These are phyloP conservation scores for Lasiosphaeria ovina DNA, from an alignment of 495 filamentous ascomycete genomes.

Conservation along the genomic window DNA sequence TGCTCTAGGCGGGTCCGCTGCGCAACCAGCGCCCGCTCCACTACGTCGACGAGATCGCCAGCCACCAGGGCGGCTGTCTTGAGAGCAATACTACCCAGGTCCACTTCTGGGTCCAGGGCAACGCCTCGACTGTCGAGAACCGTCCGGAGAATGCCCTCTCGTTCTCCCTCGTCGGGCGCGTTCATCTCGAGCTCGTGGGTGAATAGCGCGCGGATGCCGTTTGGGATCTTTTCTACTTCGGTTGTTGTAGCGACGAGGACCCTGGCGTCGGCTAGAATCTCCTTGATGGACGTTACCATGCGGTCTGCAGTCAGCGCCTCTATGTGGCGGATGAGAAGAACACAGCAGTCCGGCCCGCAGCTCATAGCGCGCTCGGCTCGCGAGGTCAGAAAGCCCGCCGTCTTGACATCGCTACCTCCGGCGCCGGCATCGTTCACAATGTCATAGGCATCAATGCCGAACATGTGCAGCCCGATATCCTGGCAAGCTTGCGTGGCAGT, in stretches of 20 bases:
- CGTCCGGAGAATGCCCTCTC: conserved; percentile 78
- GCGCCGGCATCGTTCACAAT: conserved; percentile 82
- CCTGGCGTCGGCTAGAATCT: conserved; percentile 67
- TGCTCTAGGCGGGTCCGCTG: conserved; percentile 68
- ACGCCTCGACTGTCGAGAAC: conserved; percentile 74
- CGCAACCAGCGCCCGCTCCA: conserved; percentile 81
- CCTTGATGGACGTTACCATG: conserved; percentile 78
- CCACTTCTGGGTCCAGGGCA: conserved; percentile 72
- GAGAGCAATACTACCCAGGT: conserved; percentile 76
- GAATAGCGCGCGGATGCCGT: conserved; percentile 85
- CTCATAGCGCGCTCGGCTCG: conserved; percentile 83
- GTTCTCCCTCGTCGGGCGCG: conserved; percentile 88
- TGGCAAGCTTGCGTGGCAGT: conserved; percentile 72
- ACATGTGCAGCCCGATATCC: conserved; percentile 87
- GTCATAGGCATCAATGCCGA: conserved; percentile 88
- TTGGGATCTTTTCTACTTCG: conserved; percentile 88
- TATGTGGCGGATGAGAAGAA: conserved; percentile 80
- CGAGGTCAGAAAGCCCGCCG: conserved; percentile 82
- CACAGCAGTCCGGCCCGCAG: conserved; percentile 79
- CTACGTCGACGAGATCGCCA: conserved; percentile 89
- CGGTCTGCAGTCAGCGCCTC: conserved; percentile 89
- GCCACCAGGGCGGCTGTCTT: conserved; percentile 96
- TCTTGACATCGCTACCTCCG: conserved; percentile 86
- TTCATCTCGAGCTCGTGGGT: conserved; percentile 93
- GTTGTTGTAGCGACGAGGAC: conserved; percentile 91